Evolutionary conservation across 2,329 filamentous ascomycete species (phyloP).

Genomic region (Colletotrichum agaves): DNA sequence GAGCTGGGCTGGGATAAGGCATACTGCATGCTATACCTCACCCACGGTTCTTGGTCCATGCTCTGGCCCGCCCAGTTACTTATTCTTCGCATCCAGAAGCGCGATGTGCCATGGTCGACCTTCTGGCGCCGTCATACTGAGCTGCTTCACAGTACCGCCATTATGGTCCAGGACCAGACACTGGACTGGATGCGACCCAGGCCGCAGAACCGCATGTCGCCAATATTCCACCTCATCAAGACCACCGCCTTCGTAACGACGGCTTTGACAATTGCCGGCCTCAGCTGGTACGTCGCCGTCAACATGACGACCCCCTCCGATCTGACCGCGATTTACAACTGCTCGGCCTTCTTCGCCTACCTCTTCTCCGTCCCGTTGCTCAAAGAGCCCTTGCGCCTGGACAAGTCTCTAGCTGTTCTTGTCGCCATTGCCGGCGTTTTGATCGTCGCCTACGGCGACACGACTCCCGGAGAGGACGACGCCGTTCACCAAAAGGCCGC

Average conservation of each 20-base stretch:
- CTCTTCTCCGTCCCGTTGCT: conserved; percentile 93
- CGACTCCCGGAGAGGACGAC: conserved; percentile 58
- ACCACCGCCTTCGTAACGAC: conserved; percentile 86
- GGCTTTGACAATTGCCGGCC: conserved; percentile 87
- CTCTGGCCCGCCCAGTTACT: conserved; percentile 89
- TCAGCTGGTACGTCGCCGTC: conserved; percentile 96
- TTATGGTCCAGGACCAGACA: conserved; percentile 87
- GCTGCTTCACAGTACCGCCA: conserved; percentile 64
- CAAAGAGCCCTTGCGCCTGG: conserved; percentile 82
- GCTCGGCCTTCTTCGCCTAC: conserved; percentile 98
- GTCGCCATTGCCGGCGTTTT: conserved; percentile 91
- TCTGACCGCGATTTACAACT: conserved; percentile 98
- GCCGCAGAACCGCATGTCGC: conserved; percentile 51
- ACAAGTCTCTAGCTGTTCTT: conserved; percentile 87
- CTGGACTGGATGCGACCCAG: conserved; percentile 69
- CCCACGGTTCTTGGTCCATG: conserved; percentile 91
- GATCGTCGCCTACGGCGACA: conserved; percentile 93
- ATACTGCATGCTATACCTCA: conserved; percentile 99
- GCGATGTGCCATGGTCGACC: conserved; percentile 79
- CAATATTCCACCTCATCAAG: conserved; percentile 76
- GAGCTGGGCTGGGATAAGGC: conserved; percentile 95
- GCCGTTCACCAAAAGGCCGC: conserved; percentile 58
- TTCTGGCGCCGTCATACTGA: conserved; percentile 80
- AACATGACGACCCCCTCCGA: conserved; percentile 93
- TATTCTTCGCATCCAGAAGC: conserved; percentile 82